phyloP scores from a whole-genome alignment of 495 filamentous ascomycete species.

The Podospora sp. region DNA sequence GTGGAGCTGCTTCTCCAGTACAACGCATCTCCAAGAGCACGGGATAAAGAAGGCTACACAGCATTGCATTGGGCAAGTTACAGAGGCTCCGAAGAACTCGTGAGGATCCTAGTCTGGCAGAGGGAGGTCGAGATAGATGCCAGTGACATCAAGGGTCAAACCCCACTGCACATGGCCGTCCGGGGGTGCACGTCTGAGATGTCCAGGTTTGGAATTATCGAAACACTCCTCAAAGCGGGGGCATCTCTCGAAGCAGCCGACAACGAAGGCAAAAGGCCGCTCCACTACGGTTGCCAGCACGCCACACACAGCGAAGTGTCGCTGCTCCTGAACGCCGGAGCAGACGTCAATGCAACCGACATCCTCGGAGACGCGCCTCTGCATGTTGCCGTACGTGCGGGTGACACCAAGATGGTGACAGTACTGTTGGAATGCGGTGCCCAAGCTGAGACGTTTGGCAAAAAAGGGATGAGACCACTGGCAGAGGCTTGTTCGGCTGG shows the following conservation, averaged over 20 bases:
- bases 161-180: slow-evolving; percentile 4
- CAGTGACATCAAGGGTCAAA: neutral
- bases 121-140: slow-evolving; percentile 2
- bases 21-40: slow-evolving; percentile 11
- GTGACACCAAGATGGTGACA: neutral
- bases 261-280: neutral
- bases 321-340: neutral
- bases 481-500: slow-evolving; percentile 1
- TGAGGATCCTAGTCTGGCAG: neutral
- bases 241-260: slow-evolving; percentile 9
- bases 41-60: slow-evolving; percentile 8
- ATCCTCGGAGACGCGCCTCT: neutral
- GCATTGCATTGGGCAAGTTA: slow-evolving; percentile 19
- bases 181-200: too few species aligned
- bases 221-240: slow-evolving; percentile 14
- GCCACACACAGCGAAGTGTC: slow-evolving; percentile 8
- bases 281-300: slow-evolving; percentile 5
- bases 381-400: neutral
- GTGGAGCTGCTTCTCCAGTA: neutral
- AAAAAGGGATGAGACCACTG: neutral
- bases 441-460: neutral
- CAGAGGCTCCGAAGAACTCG: slow-evolving; percentile 11
- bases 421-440: neutral
- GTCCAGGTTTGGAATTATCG: slow-evolving; percentile 14
- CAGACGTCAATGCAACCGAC: neutral